Percentiles rank a stretch among this genome's conserved stretches.
These are phyloP conservation scores for Saururus chinensis DNA, from an alignment of 164 flowering plant species.

Conservation along the genomic window DNA sequence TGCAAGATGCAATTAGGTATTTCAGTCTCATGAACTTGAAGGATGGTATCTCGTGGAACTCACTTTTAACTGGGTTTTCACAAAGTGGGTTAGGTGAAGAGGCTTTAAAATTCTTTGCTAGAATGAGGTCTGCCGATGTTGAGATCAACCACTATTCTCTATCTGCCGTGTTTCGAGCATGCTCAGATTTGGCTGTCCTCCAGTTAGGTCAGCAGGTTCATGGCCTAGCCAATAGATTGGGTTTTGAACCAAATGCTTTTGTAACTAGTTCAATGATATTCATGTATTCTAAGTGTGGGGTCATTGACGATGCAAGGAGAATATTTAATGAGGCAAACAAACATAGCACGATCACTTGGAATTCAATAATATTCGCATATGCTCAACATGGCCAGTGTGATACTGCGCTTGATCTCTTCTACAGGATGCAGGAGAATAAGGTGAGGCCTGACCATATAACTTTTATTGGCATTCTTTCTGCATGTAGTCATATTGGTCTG, in stretches of 20 bases:
- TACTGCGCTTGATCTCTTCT: conserved; percentile 51
- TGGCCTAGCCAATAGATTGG: conserved; percentile 38
- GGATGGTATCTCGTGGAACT: conserved; percentile 81
- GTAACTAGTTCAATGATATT: conserved; percentile 69
- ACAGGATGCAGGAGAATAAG: conserved; percentile 33
- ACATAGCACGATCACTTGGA: conserved; percentile 60
- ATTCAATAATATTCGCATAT: conserved; percentile 67
- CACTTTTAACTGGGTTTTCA: conserved; percentile 67
- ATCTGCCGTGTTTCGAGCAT: conserved; percentile 59
- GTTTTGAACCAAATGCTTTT: conserved; percentile 46
- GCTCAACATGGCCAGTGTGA: conserved; percentile 87
- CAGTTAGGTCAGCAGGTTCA: conserved; percentile 74
- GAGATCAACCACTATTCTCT: conserved; percentile 59
- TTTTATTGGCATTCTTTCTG: conserved; percentile 71
- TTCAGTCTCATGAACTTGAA: conserved; percentile 41
- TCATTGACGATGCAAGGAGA: conserved; percentile 58
- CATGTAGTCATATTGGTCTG: conserved; percentile 79
- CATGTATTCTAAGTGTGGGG: conserved; percentile 87
- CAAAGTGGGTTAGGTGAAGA: conserved; percentile 61
- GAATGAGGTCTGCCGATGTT: conserved; percentile 32
- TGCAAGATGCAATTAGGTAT: conserved; percentile 46
- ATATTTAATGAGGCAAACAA: conserved; percentile 42
- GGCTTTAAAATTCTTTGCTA: conserved; percentile 43
- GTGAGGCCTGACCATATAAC: conserved; percentile 76
- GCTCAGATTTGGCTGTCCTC: conserved; percentile 73